Percentiles rank a stretch among this genome's conserved stretches.
Evolutionary conservation across 2,329 filamentous ascomycete genomes (phyloP).

Genomic region (Talaromyces sp.): DNA sequence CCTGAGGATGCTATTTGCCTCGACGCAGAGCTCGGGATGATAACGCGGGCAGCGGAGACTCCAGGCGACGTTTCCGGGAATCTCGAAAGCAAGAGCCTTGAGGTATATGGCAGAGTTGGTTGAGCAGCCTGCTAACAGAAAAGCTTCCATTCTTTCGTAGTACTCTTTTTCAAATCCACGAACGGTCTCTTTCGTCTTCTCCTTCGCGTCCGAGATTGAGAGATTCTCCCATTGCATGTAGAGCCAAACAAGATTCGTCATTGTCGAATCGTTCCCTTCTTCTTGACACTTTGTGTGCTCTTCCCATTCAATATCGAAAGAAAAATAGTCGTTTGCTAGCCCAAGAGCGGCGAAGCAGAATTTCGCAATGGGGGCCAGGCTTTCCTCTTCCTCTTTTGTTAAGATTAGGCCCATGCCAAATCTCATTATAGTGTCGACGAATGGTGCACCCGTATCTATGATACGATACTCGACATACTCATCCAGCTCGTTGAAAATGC

Average conservation of each 20-base stretch:
- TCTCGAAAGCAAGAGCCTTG: constrained; percentile 13
- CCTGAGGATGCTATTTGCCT: constrained; percentile 2
- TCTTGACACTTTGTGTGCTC: constrained; percentile 7
- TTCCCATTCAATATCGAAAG: constrained; percentile 21
- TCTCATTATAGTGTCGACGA: constrained; percentile 17
- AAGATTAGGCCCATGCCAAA: constrained; percentile 19
- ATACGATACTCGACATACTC: constrained; percentile 24
- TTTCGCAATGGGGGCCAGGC: constrained; percentile 11
- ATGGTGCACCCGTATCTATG: constrained; percentile 22
- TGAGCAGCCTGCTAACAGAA: neutral
- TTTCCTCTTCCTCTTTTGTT: constrained; percentile 10
- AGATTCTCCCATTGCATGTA: constrained; percentile 20
- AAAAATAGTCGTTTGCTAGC: constrained; percentile 22
- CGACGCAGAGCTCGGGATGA: constrained; percentile 10
- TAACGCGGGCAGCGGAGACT: constrained; percentile 22
- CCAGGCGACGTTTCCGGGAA: constrained; percentile 21
- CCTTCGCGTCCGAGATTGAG: constrained; percentile 11
- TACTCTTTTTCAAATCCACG: constrained; percentile 13
- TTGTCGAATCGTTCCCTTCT: neutral
- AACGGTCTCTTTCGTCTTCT: constrained; percentile 8
- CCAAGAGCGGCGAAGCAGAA: constrained; percentile 20
- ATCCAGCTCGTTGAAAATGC: constrained; percentile 12
- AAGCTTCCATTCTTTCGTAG: constrained; percentile 6
- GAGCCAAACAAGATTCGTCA: constrained; percentile 22
- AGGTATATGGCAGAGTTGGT: constrained; percentile 10